Conservation (phyloP, 1,284 basidiomycete species). For the Heterobasidion irregulare region DNA sequence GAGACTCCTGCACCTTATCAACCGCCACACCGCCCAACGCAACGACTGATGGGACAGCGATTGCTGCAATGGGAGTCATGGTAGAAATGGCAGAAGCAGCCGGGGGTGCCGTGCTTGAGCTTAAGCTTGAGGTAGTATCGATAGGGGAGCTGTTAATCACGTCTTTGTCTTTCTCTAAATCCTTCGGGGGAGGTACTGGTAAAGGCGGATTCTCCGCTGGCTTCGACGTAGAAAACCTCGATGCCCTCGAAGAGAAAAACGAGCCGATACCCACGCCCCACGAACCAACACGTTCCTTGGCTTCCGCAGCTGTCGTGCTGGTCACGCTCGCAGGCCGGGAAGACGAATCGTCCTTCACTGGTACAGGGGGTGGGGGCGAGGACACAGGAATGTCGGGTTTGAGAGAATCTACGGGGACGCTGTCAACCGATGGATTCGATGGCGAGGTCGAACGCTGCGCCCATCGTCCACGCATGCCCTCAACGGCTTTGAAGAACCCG, state of each 20-base stretch:
- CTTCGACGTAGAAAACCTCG: constrained; percentile 23
- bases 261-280: constrained; percentile 60
- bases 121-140: too few relatives aligned
- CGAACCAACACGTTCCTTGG: constrained; percentile 28
- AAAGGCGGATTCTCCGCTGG: neutral
- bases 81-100: too few relatives aligned
- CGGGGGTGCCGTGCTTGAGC: too few relatives aligned
- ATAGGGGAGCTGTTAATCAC: too few relatives aligned
- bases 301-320: constrained; percentile 22
- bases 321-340: constrained; percentile 22
- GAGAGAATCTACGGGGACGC: constrained; percentile 13
- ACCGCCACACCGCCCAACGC: too few relatives aligned
- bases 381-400: constrained; percentile 4
- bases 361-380: constrained; percentile 7
- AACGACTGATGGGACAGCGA: too few relatives aligned
- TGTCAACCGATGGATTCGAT: constrained; percentile 2
- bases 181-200: neutral
- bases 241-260: constrained; percentile 37
- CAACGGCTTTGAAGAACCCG: constrained; percentile 82
- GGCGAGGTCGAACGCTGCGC: constrained; percentile 33
- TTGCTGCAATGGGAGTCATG: too few relatives aligned
- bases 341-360: constrained; percentile 4
- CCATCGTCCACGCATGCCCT: constrained; percentile 76
- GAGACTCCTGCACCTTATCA: neutral
- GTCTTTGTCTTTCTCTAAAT: neutral